Percentiles rank a stretch among this genome's conserved stretches.
Conservation (phyloP, 306 rosid species). For the Castanea sativa region DNA sequence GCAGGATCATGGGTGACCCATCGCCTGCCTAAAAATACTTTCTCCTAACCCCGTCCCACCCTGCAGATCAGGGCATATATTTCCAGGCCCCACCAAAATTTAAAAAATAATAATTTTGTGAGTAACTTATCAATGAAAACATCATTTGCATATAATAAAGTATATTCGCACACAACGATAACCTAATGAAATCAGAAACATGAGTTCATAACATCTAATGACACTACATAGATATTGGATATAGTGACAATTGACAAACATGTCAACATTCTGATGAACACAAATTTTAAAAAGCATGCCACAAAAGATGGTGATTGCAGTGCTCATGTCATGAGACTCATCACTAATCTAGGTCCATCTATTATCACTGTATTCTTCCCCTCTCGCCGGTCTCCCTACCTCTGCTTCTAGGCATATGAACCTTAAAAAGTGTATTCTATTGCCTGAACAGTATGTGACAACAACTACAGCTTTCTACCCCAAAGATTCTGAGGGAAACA, state of each 20-base stretch:
- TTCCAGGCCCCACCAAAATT: no score
- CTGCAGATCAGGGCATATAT: no score
- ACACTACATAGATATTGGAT: background rate
- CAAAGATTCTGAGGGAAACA: no score
- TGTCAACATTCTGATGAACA: background rate
- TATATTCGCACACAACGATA: background rate
- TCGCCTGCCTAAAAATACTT: no score
- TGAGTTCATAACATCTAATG: background rate
- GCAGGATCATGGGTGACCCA: no score
- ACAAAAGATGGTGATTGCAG: background rate
- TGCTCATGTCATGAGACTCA: background rate
- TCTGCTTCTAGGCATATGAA: background rate
- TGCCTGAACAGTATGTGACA: background rate
- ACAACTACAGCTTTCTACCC: no score
- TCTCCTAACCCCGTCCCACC: no score
- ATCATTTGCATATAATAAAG: background rate
- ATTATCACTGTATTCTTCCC: background rate
- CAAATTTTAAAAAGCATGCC: background rate
- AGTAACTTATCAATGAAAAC: background rate
- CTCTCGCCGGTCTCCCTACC: background rate
- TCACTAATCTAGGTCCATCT: background rate
- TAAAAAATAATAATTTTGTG: no score
- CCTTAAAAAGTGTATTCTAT: background rate
- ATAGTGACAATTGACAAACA: background rate
- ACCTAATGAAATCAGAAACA: background rate